phyloP scores from a whole-genome alignment of 352 stramenopile genomes.

The Phytophthora foliorum region DNA sequence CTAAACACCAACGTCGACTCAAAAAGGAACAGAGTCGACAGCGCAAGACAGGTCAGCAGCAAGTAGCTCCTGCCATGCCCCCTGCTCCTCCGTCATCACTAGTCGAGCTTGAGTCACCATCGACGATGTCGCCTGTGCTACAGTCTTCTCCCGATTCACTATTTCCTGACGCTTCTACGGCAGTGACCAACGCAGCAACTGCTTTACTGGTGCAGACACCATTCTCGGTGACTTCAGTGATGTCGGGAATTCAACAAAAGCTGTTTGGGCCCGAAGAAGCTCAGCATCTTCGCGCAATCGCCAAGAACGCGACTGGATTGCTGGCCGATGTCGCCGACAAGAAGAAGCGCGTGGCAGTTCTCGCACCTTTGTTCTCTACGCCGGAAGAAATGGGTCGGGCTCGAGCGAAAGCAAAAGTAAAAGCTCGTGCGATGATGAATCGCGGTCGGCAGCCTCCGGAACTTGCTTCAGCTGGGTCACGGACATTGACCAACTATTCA shows the following conservation, averaged over 20 bases:
- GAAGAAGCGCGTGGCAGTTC: conserved; percentile 31
- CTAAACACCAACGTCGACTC: conserved; percentile 45
- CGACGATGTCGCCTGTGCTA: background rate
- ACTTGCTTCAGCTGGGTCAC: conserved; percentile 11
- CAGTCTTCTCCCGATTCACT: background rate
- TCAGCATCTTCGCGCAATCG: conserved; percentile 42
- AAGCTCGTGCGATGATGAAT: conserved; percentile 25
- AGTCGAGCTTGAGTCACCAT: conserved; percentile 23
- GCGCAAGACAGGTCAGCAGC: conserved; percentile 17
- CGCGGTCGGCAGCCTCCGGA: conserved; percentile 26
- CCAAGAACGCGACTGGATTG: conserved; percentile 32
- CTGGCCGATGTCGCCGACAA: conserved; percentile 26
- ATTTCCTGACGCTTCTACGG: conserved; percentile 30
- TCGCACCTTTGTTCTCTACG: conserved; percentile 42
- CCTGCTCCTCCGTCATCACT: conserved; percentile 9
- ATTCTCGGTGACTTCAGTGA: conserved; percentile 56
- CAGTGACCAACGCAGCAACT: conserved; percentile 32
- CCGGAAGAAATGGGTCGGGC: conserved; percentile 33
- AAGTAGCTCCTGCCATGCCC: background rate
- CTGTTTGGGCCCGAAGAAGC: conserved; percentile 60
- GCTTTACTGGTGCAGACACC: conserved; percentile 37
- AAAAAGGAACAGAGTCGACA: conserved; percentile 35
- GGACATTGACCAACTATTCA: conserved; percentile 45
- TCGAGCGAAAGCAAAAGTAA: conserved; percentile 25
- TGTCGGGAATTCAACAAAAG: conserved; percentile 43